Percentiles rank a stretch among this genome's conserved stretches.
Conservation (phyloP, 306 rosid species). For the Cicer yamashitae region DNA sequence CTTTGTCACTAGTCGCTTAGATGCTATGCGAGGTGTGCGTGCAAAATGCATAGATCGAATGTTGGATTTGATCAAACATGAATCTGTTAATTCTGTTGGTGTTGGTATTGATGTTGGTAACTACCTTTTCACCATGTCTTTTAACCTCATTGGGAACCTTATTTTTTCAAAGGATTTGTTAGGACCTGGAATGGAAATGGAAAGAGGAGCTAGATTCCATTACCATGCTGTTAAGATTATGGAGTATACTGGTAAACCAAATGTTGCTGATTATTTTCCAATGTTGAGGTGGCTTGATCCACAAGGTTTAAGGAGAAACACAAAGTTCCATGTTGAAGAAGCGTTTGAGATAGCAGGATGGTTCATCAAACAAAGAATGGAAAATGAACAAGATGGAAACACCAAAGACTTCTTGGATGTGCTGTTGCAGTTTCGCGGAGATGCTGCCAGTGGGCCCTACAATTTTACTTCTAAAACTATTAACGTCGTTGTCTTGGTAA, state of each 20-base stretch:
- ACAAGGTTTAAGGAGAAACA: slow-evolving; percentile 72
- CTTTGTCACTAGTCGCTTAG: slow-evolving; percentile 63
- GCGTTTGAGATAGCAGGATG: slow-evolving; percentile 78
- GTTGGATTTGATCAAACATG: slow-evolving; percentile 53
- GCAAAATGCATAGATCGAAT: slow-evolving; percentile 62
- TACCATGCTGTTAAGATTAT: slow-evolving; percentile 68
- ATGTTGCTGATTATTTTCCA: slow-evolving; percentile 76
- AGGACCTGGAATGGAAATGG: slow-evolving; percentile 63
- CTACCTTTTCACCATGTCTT: slow-evolving; percentile 72
- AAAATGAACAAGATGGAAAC: slow-evolving; percentile 5
- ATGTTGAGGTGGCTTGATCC: slow-evolving; percentile 70
- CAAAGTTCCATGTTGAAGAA: slow-evolving; percentile 67
- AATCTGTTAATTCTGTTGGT: background rate
- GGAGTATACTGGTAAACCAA: slow-evolving; percentile 87
- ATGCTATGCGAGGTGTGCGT: slow-evolving; percentile 56
- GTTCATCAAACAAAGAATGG: slow-evolving; percentile 70
- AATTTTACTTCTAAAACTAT: slow-evolving; percentile 45
- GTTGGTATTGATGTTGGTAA: slow-evolving; percentile 63
- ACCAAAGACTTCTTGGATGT: slow-evolving; percentile 75
- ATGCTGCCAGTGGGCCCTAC: slow-evolving; percentile 39
- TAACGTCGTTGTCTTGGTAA: slow-evolving; percentile 62
- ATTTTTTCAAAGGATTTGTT: slow-evolving; percentile 80
- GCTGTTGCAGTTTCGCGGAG: slow-evolving; percentile 69
- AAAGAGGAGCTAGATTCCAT: slow-evolving; percentile 69
- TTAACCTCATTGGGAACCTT: slow-evolving; percentile 83